Evolutionary conservation across 192 early-diverging fungal species (phyloP).

Genomic region (Gryganskiella cystojenkinii): DNA sequence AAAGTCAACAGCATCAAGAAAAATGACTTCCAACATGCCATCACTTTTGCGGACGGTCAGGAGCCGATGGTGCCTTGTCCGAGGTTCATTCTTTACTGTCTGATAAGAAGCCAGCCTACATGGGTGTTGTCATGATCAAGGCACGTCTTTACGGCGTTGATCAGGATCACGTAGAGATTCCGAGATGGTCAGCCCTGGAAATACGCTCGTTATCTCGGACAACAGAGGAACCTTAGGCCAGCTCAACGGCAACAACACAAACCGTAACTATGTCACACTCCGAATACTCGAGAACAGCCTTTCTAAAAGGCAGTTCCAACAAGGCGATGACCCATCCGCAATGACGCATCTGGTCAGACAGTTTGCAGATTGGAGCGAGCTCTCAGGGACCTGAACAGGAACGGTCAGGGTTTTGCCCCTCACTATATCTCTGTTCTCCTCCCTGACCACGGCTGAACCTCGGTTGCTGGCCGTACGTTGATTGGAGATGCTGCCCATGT

Average conservation of each 20-base stretch:
- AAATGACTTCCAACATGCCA: not conserved
- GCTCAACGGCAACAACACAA: conserved; percentile 38
- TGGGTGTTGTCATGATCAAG: conserved; percentile 57
- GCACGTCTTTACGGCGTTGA: conserved; percentile 44
- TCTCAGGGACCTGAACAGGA: conserved; percentile 12
- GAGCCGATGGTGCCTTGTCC: conserved; percentile 68
- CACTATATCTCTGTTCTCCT: conserved; percentile 47
- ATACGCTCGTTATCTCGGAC: conserved; percentile 38
- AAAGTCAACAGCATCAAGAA: conserved; percentile 21
- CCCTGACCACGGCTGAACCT: conserved; percentile 33
- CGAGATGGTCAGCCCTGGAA: conserved; percentile 50
- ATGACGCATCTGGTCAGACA: conserved; percentile 11
- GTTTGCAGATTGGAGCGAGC: conserved; percentile 31
- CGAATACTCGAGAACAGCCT: conserved; percentile 39
- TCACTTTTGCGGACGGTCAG: conserved; percentile 54
- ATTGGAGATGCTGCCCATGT: conserved; percentile 61
- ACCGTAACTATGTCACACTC: conserved; percentile 47
- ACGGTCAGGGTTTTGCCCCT: conserved; percentile 15
- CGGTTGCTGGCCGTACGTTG: conserved; percentile 43
- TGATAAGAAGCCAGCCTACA: conserved; percentile 49
- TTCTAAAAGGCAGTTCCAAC: conserved; percentile 3
- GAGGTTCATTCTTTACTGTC: conserved; percentile 51
- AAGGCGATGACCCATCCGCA: not conserved
- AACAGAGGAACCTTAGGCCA: conserved; percentile 50
- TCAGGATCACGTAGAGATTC: conserved; percentile 29